Conservation (phyloP, 768 basidiomycete genomes). For the Lenzites betulinus region DNA sequence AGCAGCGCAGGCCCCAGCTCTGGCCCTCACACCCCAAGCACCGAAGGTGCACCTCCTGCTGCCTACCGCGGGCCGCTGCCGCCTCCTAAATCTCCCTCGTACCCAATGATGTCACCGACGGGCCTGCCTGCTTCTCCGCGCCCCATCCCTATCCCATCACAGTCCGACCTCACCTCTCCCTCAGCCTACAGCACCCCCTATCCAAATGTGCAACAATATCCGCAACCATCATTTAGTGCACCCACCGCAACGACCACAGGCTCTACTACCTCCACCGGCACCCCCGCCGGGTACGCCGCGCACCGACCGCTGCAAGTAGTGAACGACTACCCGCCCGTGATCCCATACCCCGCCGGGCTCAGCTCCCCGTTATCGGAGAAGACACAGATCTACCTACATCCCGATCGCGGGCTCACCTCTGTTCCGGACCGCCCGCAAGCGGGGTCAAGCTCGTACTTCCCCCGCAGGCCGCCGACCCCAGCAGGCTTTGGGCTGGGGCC, state of each 20-base stretch:
- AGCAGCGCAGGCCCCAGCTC: slow-evolving; percentile 6
- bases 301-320: slow-evolving; percentile 9
- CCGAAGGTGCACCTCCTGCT: neutral
- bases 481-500: neutral
- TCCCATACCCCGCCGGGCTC: neutral
- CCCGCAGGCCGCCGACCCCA: neutral
- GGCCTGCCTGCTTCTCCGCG: neutral
- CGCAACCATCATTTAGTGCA: neutral
- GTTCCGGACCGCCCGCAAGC: slow-evolving; percentile 1
- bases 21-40: slow-evolving; percentile 4
- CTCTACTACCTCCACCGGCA: neutral
- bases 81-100: neutral
- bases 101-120: neutral
- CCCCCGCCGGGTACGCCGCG: neutral
- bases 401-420: slow-evolving; percentile 5
- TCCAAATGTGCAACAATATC: neutral
- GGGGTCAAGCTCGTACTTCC: slow-evolving; percentile 1
- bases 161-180: neutral
- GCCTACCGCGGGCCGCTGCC: neutral
- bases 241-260: neutral
- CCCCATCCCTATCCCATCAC: neutral
- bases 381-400: slow-evolving; percentile 14
- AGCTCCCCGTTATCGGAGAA: slow-evolving; percentile 6
- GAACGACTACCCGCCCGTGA: neutral
- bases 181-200: neutral